phyloP scores from a whole-genome alignment of 768 basidiomycete genomes.

The Calocybe indica region DNA sequence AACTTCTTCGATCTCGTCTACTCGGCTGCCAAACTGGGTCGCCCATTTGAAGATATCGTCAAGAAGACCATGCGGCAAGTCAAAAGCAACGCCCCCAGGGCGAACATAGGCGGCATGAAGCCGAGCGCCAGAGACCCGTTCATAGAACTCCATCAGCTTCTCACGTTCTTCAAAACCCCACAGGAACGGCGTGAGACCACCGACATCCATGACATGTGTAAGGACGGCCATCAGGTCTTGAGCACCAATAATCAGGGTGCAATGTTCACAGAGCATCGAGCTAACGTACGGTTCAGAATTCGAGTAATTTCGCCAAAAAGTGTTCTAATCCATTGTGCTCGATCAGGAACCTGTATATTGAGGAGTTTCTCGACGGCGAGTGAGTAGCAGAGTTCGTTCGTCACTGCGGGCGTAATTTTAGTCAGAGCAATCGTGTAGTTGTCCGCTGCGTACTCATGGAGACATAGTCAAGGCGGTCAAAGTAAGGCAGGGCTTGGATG shows the following conservation, averaged over 20 bases:
- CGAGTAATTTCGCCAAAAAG: conserved; percentile 97
- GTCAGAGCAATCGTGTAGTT: neutral
- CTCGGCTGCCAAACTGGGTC: conserved; percentile 83
- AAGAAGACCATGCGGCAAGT: conserved; percentile 96
- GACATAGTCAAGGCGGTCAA: conserved; percentile 98
- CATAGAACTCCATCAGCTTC: conserved; percentile 99
- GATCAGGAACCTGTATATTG: conserved; percentile 94
- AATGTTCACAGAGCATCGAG: conserved; percentile 2
- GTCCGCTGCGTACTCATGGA: conserved; percentile 80
- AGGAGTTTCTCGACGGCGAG: conserved; percentile 97
- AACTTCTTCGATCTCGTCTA: conserved; percentile 98
- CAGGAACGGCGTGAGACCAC: conserved; percentile 95
- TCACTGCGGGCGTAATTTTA: conserved; percentile 57
- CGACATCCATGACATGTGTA: conserved; percentile 95
- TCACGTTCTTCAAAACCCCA: conserved; percentile 99
- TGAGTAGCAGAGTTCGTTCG: conserved; percentile 96
- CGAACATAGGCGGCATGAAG: conserved; percentile 97
- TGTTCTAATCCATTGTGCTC: conserved; percentile 97
- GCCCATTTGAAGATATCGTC: conserved; percentile 99
- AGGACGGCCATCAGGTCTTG: conserved; percentile 94
- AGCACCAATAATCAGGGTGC: neutral
- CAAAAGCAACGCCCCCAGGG: conserved; percentile 96
- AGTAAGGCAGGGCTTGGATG: conserved; percentile 95
- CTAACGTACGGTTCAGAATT: conserved; percentile 79
- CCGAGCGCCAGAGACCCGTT: conserved; percentile 96